These are phyloP conservation scores for Comarum palustre DNA, from an alignment of 306 rosid species.

Conservation along the genomic window DNA sequence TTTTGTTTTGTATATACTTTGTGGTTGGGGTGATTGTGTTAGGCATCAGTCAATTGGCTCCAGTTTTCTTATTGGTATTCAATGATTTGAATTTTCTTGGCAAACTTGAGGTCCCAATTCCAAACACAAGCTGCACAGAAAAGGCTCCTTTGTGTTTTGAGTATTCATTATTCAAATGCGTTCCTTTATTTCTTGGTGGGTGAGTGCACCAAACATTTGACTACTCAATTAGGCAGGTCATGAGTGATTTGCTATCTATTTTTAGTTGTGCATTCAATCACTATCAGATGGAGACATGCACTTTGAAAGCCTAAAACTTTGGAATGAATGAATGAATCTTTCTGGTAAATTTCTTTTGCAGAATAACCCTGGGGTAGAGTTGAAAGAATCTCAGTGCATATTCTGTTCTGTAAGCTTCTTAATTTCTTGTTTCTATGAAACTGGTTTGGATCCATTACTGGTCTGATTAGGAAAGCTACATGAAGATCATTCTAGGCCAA, in stretches of 20 bases:
- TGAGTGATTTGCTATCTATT: constrained; percentile 29
- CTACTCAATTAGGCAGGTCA: constrained; percentile 30
- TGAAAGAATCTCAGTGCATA: not conserved
- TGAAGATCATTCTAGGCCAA: constrained; percentile 27
- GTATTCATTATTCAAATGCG: constrained; percentile 3
- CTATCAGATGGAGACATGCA: constrained; percentile 40
- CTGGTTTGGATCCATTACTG: constrained; percentile 1
- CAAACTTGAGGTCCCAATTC: not conserved
- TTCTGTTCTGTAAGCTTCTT: constrained; percentile 5
- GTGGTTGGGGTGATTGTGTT: not conserved
- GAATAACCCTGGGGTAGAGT: not conserved
- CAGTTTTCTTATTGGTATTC: constrained; percentile 5
- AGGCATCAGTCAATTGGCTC: not conserved
- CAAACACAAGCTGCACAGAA: constrained; percentile 24
- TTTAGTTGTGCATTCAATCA: constrained; percentile 12
- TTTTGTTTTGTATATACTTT: not conserved
- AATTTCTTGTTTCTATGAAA: not conserved
- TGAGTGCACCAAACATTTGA: constrained; percentile 35
- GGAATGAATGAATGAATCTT: constrained; percentile 3
- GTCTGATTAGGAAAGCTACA: constrained; percentile 33
- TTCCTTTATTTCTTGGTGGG: constrained; percentile 29
- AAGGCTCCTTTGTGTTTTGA: constrained; percentile 23
- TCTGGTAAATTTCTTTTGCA: not conserved
- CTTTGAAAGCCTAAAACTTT: constrained; percentile 1
- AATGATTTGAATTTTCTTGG: constrained; percentile 9